Conservation (phyloP, 352 stramenopile genomes). For the Phytophthora idaei region DNA sequence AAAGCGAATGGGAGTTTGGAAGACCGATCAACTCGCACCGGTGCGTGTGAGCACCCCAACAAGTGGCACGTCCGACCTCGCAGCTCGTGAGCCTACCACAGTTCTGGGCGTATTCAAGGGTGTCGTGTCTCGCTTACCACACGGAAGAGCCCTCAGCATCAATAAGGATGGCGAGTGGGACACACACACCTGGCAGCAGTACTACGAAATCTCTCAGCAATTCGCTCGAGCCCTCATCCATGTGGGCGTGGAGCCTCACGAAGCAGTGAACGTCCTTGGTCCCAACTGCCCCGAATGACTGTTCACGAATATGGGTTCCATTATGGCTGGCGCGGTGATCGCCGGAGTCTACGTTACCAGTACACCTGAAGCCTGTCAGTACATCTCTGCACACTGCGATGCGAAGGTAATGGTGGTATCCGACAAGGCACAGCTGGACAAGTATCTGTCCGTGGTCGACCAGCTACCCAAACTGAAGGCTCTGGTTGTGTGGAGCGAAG, state of each 20-base stretch:
- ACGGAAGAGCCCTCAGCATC: conserved; percentile 46
- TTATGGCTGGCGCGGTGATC: conserved; percentile 79
- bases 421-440: conserved; percentile 66
- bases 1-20: conserved; percentile 28
- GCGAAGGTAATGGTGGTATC: conserved; percentile 83
- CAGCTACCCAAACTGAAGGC: conserved; percentile 75
- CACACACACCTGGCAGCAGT: conserved; percentile 71
- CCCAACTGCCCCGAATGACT: conserved; percentile 90
- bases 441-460: conserved; percentile 69
- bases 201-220: conserved; percentile 65
- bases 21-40: conserved; percentile 25
- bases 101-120: conserved; percentile 47
- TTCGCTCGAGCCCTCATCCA: conserved; percentile 82
- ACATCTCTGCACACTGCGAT: conserved; percentile 82
- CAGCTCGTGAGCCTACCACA: conserved; percentile 39
- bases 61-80: conserved; percentile 27
- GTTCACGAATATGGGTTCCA: conserved; percentile 78
- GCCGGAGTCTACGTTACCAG: conserved; percentile 89
- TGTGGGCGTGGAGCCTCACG: conserved; percentile 67
- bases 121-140: conserved; percentile 32
- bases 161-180: conserved; percentile 54
- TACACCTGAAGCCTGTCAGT: conserved; percentile 70
- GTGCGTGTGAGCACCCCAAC: conserved; percentile 18
- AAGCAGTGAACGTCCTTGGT: conserved; percentile 83
- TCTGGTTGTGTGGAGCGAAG: conserved; percentile 73